Evolutionary conservation across 2,329 filamentous ascomycete genomes (phyloP).

Genomic region (Stagonosporopsis rhizophila): DNA sequence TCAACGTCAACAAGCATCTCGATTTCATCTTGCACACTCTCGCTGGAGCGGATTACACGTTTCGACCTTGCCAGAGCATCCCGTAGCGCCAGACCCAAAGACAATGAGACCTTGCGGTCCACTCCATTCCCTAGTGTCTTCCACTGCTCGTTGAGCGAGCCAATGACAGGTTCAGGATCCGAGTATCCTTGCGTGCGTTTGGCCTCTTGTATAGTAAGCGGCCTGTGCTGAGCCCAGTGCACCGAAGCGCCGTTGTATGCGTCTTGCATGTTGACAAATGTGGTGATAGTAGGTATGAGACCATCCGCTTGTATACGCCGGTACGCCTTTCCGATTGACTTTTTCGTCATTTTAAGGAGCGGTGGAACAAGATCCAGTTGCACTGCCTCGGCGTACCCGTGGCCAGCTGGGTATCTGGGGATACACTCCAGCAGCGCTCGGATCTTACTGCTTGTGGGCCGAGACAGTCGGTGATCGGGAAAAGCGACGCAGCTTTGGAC

Average conservation of each 20-base stretch:
- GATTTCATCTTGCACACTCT: background rate
- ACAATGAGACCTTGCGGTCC: slow-evolving; percentile 70
- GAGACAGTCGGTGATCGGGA: slow-evolving; percentile 70
- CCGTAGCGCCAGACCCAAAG: slow-evolving; percentile 62
- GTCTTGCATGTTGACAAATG: slow-evolving; percentile 60
- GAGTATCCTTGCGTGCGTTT: slow-evolving; percentile 73
- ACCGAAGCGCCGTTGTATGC: slow-evolving; percentile 61
- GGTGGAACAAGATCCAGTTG: slow-evolving; percentile 46
- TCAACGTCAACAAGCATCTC: background rate
- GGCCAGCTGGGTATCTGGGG: slow-evolving; percentile 60
- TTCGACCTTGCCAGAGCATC: background rate
- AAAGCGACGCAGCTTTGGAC: slow-evolving; percentile 67
- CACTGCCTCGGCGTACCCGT: slow-evolving; percentile 42
- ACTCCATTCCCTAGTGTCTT: slow-evolving; percentile 80
- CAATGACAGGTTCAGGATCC: slow-evolving; percentile 74
- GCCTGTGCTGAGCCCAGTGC: slow-evolving; percentile 71
- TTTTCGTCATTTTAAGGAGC: slow-evolving; percentile 28
- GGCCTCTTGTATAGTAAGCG: slow-evolving; percentile 70
- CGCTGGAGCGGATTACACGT: no score
- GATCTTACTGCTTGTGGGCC: slow-evolving; percentile 23
- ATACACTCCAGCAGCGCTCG: slow-evolving; percentile 63
- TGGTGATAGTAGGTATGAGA: slow-evolving; percentile 70
- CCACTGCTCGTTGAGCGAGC: slow-evolving; percentile 62
- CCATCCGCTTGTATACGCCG: slow-evolving; percentile 59
- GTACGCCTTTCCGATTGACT: slow-evolving; percentile 51